phyloP scores from a whole-genome alignment of 768 basidiomycete genomes.

The Rhizopogon roseolus region DNA sequence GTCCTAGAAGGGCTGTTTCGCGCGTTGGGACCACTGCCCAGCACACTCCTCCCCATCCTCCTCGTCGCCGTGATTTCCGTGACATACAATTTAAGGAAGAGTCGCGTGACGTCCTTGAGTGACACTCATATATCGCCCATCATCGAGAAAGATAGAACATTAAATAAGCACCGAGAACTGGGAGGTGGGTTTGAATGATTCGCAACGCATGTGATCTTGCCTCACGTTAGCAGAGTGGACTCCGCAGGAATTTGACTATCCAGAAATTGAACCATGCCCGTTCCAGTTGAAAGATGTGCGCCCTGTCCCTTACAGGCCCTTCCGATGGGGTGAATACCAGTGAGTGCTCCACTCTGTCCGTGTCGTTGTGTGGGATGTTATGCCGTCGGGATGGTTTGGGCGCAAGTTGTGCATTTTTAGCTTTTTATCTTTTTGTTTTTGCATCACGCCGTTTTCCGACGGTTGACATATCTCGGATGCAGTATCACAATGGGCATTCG shows the following conservation, averaged over 20 bases:
- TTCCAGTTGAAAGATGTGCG: slow-evolving; percentile 37
- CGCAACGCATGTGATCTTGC: background rate
- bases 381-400: too few species aligned
- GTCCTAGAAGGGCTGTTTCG: background rate
- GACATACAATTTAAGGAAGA: background rate
- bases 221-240: slow-evolving; percentile 42
- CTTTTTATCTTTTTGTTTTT: too few species aligned
- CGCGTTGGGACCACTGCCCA: background rate
- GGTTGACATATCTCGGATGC: background rate
- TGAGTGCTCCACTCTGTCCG: slow-evolving; percentile 25
- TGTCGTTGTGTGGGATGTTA: background rate
- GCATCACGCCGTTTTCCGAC: background rate
- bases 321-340: slow-evolving; percentile 61
- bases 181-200: slow-evolving; percentile 13
- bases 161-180: slow-evolving; percentile 17
- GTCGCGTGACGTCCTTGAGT: background rate
- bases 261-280: slow-evolving; percentile 38
- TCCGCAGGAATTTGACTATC: slow-evolving; percentile 47
- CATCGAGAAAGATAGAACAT: slow-evolving; percentile 1
- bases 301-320: slow-evolving; percentile 63
- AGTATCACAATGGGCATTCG: slow-evolving; percentile 71
- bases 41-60: background rate
- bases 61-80: background rate
- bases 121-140: background rate
- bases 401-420: too few species aligned